A percentile compares a stretch with the other conserved stretches of the same genome.
phyloP scores from a whole-genome alignment of 1,139 yeast species.

The Yarrowia galli region DNA sequence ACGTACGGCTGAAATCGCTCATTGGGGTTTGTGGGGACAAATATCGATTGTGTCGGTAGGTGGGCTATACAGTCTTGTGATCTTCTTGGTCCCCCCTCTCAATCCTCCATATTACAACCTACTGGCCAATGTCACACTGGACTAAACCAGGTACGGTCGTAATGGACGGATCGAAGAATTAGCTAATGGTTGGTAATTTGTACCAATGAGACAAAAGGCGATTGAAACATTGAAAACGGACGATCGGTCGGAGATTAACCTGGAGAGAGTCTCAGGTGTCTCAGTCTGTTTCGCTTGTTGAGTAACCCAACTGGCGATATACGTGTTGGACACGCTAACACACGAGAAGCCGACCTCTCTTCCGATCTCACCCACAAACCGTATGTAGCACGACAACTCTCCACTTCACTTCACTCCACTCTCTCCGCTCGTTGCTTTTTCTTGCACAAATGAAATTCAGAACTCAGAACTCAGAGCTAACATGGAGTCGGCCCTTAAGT shows the following conservation, averaged over 20 bases:
- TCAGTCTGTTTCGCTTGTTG: background rate
- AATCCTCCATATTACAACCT: background rate
- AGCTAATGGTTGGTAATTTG: background rate
- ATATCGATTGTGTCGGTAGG: no score
- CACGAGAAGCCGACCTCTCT: background rate
- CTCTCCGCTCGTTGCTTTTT: background rate
- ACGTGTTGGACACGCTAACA: slow-evolving; percentile 3
- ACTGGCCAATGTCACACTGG: background rate
- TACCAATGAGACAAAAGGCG: background rate
- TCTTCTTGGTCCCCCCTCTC: no score
- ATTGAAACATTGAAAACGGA: background rate
- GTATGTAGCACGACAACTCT: background rate
- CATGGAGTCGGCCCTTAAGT: background rate
- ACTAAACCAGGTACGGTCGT: no score
- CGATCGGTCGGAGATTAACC: background rate
- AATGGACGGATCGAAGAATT: no score
- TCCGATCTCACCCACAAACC: slow-evolving; percentile 6
- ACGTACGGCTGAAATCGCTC: slow-evolving; percentile 8
- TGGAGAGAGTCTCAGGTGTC: background rate
- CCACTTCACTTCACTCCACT: no score
- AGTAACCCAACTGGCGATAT: background rate
- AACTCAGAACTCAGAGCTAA: background rate
- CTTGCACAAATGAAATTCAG: background rate
- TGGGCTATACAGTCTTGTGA: no score
- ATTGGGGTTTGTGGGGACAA: no score